phyloP scores from a whole-genome alignment of 2,329 filamentous ascomycete species.

The Paecilomyces variotii region DNA sequence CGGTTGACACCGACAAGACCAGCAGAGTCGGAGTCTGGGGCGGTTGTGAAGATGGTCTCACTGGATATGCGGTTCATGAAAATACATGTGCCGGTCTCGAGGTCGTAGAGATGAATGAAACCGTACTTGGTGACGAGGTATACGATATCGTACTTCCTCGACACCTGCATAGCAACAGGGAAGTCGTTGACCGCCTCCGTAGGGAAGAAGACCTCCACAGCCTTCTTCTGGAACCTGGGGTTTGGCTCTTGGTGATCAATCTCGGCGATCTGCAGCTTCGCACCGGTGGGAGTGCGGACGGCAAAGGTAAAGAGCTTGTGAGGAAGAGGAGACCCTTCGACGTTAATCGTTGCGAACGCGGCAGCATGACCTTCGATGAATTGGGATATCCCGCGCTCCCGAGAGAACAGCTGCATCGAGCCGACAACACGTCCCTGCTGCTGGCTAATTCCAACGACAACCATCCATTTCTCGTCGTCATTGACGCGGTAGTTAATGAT shows the following conservation, averaged over 20 bases:
- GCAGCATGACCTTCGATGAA: conserved; percentile 96
- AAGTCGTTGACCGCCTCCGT: conserved; percentile 94
- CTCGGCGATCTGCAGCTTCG: conserved; percentile 95
- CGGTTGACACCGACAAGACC: conserved; percentile 94
- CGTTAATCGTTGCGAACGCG: conserved; percentile 78
- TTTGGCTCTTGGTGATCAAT: conserved; percentile 90
- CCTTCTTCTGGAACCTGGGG: conserved; percentile 86
- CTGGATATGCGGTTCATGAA: conserved; percentile 99
- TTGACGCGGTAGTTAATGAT: conserved; percentile 99
- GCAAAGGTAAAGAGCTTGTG: conserved; percentile 97
- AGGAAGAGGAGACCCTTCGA: conserved; percentile 82
- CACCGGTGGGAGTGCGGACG: conserved; percentile 78
- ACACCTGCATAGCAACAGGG: conserved; percentile 95
- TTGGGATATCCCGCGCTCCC: conserved; percentile 92
- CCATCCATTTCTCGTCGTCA: conserved; percentile 96
- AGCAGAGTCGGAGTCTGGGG: conserved; percentile 70
- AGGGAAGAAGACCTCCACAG: conserved; percentile 96
- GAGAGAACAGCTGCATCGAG: conserved; percentile 95
- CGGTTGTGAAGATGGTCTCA: conserved; percentile 96
- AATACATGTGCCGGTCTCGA: conserved; percentile 89
- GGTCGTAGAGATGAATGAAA: conserved; percentile 96
- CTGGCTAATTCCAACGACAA: conserved; percentile 90
- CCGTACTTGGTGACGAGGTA: conserved; percentile 98
- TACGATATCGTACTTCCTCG: conserved; percentile 90
- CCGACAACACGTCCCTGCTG: conserved; percentile 89